Evolutionary conservation across 306 rosid species (phyloP).

Genomic region (Dryas alaskensis): DNA sequence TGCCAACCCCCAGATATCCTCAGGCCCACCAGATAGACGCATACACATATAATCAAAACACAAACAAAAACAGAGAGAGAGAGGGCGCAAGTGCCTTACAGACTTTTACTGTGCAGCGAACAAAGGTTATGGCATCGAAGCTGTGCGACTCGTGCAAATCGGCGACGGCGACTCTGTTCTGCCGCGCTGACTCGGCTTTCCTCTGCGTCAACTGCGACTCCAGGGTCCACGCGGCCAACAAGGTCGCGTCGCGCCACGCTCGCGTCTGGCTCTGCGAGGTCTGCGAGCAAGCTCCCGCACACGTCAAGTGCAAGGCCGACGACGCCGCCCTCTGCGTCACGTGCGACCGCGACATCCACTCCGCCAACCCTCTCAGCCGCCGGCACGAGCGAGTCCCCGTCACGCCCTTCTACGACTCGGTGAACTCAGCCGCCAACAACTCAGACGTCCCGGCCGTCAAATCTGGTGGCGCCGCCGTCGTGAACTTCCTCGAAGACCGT

Average conservation of each 20-base stretch:
- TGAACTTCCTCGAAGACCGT: slow-evolving; percentile 50
- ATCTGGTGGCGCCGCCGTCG: slow-evolving; percentile 5
- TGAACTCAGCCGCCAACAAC: slow-evolving; percentile 16
- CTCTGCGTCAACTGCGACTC: slow-evolving; percentile 73
- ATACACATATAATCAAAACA: slow-evolving; percentile 7
- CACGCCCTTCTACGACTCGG: slow-evolving; percentile 53
- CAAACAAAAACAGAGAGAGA: slow-evolving; percentile 9
- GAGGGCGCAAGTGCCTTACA: not conserved
- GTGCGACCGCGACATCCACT: slow-evolving; percentile 92
- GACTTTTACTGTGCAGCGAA: not conserved
- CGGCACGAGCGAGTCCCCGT: slow-evolving; percentile 81
- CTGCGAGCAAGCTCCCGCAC: slow-evolving; percentile 90
- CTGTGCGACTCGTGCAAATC: slow-evolving; percentile 94
- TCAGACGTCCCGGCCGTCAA: slow-evolving; percentile 8
- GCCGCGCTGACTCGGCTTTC: slow-evolving; percentile 90
- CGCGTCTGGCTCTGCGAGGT: slow-evolving; percentile 86
- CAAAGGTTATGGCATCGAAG: slow-evolving; percentile 71
- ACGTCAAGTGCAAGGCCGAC: slow-evolving; percentile 93
- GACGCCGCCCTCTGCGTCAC: slow-evolving; percentile 82
- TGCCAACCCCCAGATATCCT: slow-evolving; percentile 31
- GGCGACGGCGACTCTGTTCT: slow-evolving; percentile 74
- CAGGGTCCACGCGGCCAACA: slow-evolving; percentile 83
- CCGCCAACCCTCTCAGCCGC: slow-evolving; percentile 87
- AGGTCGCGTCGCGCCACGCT: slow-evolving; percentile 90
- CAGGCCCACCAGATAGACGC: slow-evolving; percentile 48